Conservation (phyloP, 2,329 filamentous ascomycete species). For the Chaetomium strumarium region DNA sequence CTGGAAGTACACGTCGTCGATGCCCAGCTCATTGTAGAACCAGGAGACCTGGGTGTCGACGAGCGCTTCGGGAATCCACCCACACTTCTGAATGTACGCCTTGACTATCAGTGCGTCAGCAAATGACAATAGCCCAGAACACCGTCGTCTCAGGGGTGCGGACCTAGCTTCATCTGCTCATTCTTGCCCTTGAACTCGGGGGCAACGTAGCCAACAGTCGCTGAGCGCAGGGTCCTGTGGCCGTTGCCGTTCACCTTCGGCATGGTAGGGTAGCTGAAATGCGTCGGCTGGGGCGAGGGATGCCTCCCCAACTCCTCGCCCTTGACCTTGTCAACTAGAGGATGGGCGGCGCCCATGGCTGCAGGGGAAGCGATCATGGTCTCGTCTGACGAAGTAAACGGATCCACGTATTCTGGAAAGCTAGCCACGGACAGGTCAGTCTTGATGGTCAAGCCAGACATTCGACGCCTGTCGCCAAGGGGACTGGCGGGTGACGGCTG, state of each 20-base stretch:
- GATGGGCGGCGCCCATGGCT: conserved; percentile 21
- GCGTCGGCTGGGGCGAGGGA: conserved; percentile 82
- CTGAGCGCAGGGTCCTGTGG: conserved; percentile 74
- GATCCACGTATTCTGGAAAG: conserved; percentile 33
- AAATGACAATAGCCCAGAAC: not conserved
- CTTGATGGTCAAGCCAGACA: conserved; percentile 28
- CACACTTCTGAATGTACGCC: conserved; percentile 68
- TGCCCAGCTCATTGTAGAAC: conserved; percentile 97
- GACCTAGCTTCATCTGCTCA: conserved; percentile 79
- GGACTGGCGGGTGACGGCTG: conserved; percentile 12
- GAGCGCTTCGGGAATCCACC: conserved; percentile 79
- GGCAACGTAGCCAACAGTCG: conserved; percentile 89
- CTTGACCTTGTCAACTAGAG: conserved; percentile 27
- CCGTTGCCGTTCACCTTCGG: conserved; percentile 50
- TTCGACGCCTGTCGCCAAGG: conserved; percentile 19
- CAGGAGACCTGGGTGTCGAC: conserved; percentile 82
- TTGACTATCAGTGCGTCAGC: conserved; percentile 53
- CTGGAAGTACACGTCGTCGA: conserved; percentile 97
- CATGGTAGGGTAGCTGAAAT: conserved; percentile 65
- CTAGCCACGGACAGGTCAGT: conserved; percentile 30
- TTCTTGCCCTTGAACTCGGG: conserved; percentile 90
- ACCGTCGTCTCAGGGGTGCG: conserved; percentile 24
- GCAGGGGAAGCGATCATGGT: conserved; percentile 28
- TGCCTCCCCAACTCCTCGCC: conserved; percentile 46
- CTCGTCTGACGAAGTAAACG: conserved; percentile 27